phyloP scores from a whole-genome alignment of 495 filamentous ascomycete genomes.

The Immersiella caudata region DNA sequence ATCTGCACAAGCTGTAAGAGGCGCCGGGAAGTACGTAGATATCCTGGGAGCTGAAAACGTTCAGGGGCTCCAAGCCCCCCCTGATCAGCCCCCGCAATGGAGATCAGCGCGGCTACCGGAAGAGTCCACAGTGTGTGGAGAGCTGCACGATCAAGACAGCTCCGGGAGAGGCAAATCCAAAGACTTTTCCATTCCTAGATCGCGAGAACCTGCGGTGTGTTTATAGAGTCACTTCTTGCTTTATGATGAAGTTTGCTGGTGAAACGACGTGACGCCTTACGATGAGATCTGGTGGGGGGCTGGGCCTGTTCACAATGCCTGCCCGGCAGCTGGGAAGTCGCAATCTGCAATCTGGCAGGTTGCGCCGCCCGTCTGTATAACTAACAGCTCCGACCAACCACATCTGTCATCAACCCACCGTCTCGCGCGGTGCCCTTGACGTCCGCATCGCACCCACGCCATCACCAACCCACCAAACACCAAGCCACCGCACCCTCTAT shows the following conservation, averaged over 20 bases:
- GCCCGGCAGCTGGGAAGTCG: neutral
- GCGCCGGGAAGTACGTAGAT: no score
- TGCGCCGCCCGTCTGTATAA: neutral
- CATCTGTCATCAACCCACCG: constrained; percentile 5
- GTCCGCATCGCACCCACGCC: neutral
- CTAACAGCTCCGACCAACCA: neutral
- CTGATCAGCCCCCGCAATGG: constrained; percentile 1
- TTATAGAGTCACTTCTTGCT: no score
- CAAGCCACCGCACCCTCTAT: neutral
- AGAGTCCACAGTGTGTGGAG: neutral
- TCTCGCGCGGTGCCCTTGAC: neutral
- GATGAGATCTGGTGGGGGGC: neutral
- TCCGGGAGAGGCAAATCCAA: neutral
- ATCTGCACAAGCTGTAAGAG: no score
- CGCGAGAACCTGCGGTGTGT: neutral
- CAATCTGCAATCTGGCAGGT: constrained; percentile 5
- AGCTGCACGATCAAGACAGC: neutral
- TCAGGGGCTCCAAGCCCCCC: neutral
- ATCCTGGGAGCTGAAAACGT: neutral
- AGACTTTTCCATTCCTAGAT: neutral
- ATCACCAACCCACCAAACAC: neutral
- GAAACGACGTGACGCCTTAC: no score
- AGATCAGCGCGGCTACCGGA: neutral
- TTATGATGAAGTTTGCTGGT: neutral
- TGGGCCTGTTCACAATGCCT: neutral